A percentile compares a stretch with the other conserved stretches of the same genome.
These are phyloP conservation scores for Hemerocallis citrina DNA, from an alignment of 106 monocot species.

Conservation along the genomic window DNA sequence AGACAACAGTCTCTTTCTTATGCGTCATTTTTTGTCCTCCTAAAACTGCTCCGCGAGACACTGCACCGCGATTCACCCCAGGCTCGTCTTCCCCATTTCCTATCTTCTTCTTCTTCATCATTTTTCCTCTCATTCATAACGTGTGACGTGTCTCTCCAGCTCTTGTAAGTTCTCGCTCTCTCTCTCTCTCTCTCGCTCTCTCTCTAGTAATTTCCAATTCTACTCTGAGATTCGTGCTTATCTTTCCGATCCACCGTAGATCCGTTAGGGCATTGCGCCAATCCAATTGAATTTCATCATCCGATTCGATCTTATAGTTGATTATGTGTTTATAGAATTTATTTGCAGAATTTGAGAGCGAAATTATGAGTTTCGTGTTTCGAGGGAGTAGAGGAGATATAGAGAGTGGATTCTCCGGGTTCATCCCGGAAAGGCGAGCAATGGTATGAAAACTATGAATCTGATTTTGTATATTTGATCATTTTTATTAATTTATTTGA, in stretches of 20 bases:
- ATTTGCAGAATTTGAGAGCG: background rate
- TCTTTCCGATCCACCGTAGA: no score
- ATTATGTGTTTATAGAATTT: background rate
- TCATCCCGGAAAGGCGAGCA: conserved; percentile 41
- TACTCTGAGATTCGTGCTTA: no score
- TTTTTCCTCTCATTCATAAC: background rate
- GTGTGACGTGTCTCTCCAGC: no score
- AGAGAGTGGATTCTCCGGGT: conserved; percentile 33
- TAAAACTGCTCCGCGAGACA: background rate
- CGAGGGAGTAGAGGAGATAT: conserved; percentile 41
- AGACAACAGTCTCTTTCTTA: no score
- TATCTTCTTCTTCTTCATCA: background rate
- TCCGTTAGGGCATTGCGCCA: no score
- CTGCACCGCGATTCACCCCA: background rate
- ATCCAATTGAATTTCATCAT: no score
- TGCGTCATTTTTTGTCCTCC: background rate
- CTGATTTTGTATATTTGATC: background rate
- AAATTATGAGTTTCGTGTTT: conserved; percentile 49
- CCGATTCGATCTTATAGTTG: no score
- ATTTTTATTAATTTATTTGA: background rate
- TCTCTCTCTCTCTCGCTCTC: no score
- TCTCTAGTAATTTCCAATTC: no score
- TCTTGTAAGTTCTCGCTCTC: no score
- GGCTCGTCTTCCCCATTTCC: background rate
- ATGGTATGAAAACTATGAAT: conserved; percentile 14